Percentiles rank a stretch among this genome's conserved stretches.
phyloP scores from a whole-genome alignment of 108 stramenopile genomes.

The Skeletonema potamos region DNA sequence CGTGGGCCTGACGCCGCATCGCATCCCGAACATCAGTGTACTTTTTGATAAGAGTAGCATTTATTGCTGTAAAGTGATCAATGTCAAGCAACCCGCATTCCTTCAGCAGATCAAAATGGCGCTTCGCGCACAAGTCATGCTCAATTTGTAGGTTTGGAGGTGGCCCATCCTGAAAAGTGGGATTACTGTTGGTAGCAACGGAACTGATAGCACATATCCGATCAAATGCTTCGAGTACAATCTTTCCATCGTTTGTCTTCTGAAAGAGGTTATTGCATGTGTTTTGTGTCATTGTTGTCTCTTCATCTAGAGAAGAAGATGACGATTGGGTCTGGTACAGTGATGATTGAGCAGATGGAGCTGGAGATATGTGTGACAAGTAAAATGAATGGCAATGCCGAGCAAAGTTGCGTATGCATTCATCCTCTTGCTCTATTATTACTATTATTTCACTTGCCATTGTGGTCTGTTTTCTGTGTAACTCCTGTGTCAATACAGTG shows the following conservation, averaged over 20 bases:
- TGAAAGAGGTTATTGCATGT: background rate
- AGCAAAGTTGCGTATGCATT: slow-evolving; percentile 13
- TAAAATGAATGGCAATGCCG: slow-evolving; percentile 29
- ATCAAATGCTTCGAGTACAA: slow-evolving; percentile 36
- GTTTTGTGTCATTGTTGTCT: slow-evolving; percentile 11
- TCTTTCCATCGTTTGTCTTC: slow-evolving; percentile 10
- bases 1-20: slow-evolving; percentile 28
- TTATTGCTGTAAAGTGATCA: slow-evolving; percentile 12
- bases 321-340: slow-evolving; percentile 3
- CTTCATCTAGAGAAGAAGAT: slow-evolving; percentile 10
- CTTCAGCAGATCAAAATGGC: slow-evolving; percentile 17
- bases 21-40: slow-evolving; percentile 43
- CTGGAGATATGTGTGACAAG: slow-evolving; percentile 25
- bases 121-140: slow-evolving; percentile 12
- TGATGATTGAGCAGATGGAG: slow-evolving; percentile 1
- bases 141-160: slow-evolving; percentile 18
- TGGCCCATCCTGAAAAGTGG: background rate
- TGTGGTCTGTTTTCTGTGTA: too few relatives aligned
- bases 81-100: slow-evolving; percentile 43
- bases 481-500: too few relatives aligned
- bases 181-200: background rate
- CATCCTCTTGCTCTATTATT: slow-evolving; percentile 2
- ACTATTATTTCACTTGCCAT: background rate
- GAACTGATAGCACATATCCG: slow-evolving; percentile 23
- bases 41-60: slow-evolving; percentile 4